Percentiles rank a stretch among this genome's conserved stretches.
Conservation (phyloP, 768 basidiomycete species). For the Phaffia australis region DNA sequence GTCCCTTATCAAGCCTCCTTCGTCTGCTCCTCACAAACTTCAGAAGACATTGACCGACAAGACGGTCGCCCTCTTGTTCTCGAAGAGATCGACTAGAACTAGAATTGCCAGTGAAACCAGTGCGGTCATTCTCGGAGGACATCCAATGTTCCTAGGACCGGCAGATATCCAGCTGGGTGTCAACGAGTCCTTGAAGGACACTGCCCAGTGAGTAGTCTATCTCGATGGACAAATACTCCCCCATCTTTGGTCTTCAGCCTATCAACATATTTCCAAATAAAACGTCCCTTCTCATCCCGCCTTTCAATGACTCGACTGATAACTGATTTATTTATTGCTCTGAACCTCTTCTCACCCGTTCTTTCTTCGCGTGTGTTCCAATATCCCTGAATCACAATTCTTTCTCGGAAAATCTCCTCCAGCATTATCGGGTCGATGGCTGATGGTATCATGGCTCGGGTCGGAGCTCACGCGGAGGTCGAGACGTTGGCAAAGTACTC, state of each 20-base stretch:
- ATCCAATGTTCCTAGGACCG: conserved; percentile 74
- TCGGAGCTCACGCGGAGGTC: conserved; percentile 82
- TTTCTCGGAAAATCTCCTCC: background rate
- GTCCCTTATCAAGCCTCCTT: conserved; percentile 10
- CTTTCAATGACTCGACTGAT: background rate
- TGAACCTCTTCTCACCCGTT: no score
- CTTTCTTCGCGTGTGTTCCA: no score
- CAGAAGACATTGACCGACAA: conserved; percentile 45
- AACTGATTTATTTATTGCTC: no score
- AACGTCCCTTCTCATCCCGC: background rate
- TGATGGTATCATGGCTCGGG: conserved; percentile 92
- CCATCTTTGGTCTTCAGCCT: no score
- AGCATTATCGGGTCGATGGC: conserved; percentile 83
- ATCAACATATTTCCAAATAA: no score
- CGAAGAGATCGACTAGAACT: conserved; percentile 87
- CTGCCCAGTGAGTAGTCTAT: conserved; percentile 44
- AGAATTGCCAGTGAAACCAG: conserved; percentile 80
- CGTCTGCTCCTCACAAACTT: conserved; percentile 1
- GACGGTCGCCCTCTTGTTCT: conserved; percentile 78
- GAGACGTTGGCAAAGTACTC: conserved; percentile 90
- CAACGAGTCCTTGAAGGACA: conserved; percentile 77
- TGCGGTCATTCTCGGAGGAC: conserved; percentile 56
- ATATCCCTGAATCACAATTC: no score
- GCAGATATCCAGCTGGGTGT: conserved; percentile 94
- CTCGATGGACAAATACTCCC: no score